Conservation (phyloP, 164 flowering plant species). For the Santalum album region DNA sequence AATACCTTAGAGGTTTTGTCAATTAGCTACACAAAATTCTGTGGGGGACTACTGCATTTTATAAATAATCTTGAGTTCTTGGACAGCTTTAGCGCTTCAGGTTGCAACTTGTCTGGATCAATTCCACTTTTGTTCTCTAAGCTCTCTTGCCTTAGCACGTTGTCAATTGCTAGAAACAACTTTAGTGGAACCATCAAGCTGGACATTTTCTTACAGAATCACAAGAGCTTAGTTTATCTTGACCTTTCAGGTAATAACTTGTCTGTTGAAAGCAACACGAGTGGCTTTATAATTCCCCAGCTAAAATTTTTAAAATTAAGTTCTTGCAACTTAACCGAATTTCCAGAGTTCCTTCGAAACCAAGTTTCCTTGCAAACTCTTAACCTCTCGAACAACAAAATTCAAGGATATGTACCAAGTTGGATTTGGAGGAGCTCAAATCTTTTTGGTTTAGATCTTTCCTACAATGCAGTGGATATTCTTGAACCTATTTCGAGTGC, state of each 20-base stretch:
- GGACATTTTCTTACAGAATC: not conserved
- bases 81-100: not conserved
- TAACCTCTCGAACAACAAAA: too few relatives aligned
- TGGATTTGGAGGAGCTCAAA: too few relatives aligned
- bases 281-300: not conserved
- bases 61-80: conserved; percentile 1
- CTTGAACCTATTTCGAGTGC: too few relatives aligned
- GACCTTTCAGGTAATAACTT: not conserved
- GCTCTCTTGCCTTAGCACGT: too few relatives aligned
- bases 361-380: too few relatives aligned
- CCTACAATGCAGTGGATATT: too few relatives aligned
- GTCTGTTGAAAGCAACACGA: too few relatives aligned
- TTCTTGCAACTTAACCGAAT: conserved; percentile 5
- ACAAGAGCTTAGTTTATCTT: not conserved
- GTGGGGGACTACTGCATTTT: not conserved
- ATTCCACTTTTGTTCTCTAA: not conserved
- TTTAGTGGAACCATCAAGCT: not conserved
- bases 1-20: not conserved
- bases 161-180: too few relatives aligned
- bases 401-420: too few relatives aligned
- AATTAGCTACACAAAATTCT: not conserved
- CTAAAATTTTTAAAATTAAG: not conserved
- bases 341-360: conserved; percentile 3
- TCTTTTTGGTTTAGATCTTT: too few relatives aligned
- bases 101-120: not conserved